A percentile compares a stretch with the other conserved stretches of the same genome.
Conservation (phyloP, 768 basidiomycete species). For the Boletus pseudopeckii region DNA sequence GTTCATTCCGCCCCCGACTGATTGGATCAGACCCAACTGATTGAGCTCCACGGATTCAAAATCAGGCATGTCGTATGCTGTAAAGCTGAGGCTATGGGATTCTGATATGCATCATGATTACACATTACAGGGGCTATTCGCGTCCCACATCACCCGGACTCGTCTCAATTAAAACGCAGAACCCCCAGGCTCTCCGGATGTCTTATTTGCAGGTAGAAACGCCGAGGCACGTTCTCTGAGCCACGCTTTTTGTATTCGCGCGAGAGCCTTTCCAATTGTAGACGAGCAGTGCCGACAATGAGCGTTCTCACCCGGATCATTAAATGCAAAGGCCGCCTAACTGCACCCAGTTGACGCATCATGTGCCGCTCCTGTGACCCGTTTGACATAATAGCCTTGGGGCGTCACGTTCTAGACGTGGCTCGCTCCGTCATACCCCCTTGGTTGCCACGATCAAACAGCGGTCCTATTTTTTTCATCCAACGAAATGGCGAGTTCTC, state of each 20-base stretch:
- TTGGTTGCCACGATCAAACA: slow-evolving; percentile 8
- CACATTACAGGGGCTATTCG: slow-evolving; percentile 6
- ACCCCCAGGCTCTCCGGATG: background rate
- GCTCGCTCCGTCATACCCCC: background rate
- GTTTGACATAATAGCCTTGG: background rate
- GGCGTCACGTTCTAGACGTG: background rate
- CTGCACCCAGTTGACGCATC: background rate
- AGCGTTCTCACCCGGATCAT: slow-evolving; percentile 9
- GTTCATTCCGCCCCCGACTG: slow-evolving; percentile 1
- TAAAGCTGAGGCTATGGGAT: slow-evolving; percentile 4
- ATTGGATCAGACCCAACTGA: slow-evolving; percentile 17
- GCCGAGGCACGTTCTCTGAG: background rate
- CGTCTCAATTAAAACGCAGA: background rate
- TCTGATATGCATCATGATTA: slow-evolving; percentile 5
- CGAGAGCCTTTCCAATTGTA: background rate
- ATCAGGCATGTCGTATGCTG: slow-evolving; percentile 1
- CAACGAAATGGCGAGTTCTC: background rate
- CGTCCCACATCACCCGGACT: background rate
- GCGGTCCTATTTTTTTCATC: background rate
- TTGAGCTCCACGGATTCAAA: slow-evolving; percentile 4
- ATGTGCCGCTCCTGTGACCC: background rate
- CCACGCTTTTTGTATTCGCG: background rate
- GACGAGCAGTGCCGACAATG: background rate
- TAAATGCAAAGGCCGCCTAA: slow-evolving; percentile 2
- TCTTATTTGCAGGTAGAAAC: slow-evolving; percentile 2